Evolutionary conservation across 345 rosid genomes (phyloP), one percentile per base, ranked within the genome.

Genomic region (Eucalyptus albens): DNA sequence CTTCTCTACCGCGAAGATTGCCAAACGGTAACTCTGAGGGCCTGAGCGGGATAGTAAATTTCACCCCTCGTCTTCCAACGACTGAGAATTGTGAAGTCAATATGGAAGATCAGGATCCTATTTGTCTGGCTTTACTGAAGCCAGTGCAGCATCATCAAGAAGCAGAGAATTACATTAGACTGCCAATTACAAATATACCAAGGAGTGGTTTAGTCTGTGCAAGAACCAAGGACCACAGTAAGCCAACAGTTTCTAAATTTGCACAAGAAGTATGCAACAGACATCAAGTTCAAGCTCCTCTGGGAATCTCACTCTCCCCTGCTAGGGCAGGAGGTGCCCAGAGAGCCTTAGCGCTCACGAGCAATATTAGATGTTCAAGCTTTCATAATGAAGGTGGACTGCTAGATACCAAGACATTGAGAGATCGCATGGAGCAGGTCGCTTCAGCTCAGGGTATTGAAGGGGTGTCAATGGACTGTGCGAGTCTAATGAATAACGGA

Each of bases 361-460:
- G 89, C 55, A 65, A 40, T 88, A 81, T 37, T 88, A 77, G 90
- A 87, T 88, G 72, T 81, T 62, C 89, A 82, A 88, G 89, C 86
- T 89, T 88, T n/a, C 90, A 86, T 53, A 90, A 91, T 81, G 90
- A 87, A 87, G 94, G 92, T 89, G 91, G 88, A 27, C 91, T 94
- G 91, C 90, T 90, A 56, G 94, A 90, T 67, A 87, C 93, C 8
- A 88, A 88, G 87, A 91, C 89, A 11, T 83, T 94, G 89, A 92
- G 91, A 86, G 89, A 94, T 27, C 92, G 86, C 31, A 93, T 94
- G 94, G 90, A 87, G 56, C 92, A 92, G 72, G 90, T 93, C 91
- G 94, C 93, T 37, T 51, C 90, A 62, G 88, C 90, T 27, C 93
- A 91, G 67, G 96, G 95, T 82, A 92, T 94, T 86, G 92, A 89